phyloP scores from a whole-genome alignment of 108 stramenopile genomes.

The Conticribra guillardii region DNA sequence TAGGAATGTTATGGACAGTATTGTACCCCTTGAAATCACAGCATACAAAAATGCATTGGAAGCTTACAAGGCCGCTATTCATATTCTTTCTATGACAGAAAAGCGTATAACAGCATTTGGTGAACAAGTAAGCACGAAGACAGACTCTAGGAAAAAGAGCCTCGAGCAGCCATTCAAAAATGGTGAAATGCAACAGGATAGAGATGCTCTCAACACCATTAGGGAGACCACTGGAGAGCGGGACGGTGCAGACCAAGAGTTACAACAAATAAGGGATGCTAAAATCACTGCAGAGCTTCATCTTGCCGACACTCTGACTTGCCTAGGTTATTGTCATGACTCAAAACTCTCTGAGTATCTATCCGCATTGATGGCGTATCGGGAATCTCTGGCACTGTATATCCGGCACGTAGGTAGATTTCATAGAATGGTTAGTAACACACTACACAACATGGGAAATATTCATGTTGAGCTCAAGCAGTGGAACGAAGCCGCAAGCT shows the following conservation, averaged over 20 bases:
- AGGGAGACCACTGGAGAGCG: constrained; percentile 8
- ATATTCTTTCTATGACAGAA: constrained; percentile 31
- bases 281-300: constrained; percentile 53
- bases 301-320: constrained; percentile 52
- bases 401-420: constrained; percentile 48
- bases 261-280: constrained; percentile 49
- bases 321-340: constrained; percentile 56
- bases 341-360: constrained; percentile 42
- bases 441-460: constrained; percentile 53
- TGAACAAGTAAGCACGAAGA: neutral
- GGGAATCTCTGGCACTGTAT: constrained; percentile 53
- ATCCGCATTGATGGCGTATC: constrained; percentile 46
- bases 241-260: constrained; percentile 9
- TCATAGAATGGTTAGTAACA: constrained; percentile 51
- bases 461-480: constrained; percentile 54
- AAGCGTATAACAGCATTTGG: neutral
- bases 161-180: too few relatives aligned
- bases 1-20: neutral
- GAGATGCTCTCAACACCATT: too few relatives aligned
- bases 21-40: constrained; percentile 30
- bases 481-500: constrained; percentile 54
- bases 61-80: constrained; percentile 38
- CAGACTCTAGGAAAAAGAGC: too few relatives aligned
- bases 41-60: constrained; percentile 41
- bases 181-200: too few relatives aligned